A percentile compares a stretch with the other conserved stretches of the same genome.
These are phyloP conservation scores for Buddleja alternifolia DNA, from an alignment of 257 asterid genomes.

Conservation along the genomic window DNA sequence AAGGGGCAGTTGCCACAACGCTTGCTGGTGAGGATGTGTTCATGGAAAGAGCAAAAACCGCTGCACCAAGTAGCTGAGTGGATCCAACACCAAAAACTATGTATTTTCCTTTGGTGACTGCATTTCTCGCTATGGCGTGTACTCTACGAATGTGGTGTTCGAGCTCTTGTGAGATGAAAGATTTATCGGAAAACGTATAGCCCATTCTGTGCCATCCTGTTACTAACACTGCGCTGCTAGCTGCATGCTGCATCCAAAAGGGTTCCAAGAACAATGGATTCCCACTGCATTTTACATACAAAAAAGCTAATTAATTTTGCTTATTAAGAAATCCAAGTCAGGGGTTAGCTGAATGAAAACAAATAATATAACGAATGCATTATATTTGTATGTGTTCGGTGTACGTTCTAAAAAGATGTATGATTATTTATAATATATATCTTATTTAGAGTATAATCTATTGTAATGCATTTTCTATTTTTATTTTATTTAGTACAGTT, in stretches of 20 bases:
- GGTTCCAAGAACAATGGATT: constrained; percentile 61
- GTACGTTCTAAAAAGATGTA: too few species aligned
- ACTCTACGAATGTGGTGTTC: constrained; percentile 42
- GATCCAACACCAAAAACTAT: constrained; percentile 76
- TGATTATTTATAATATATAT: too few species aligned
- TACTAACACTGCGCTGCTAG: constrained; percentile 53
- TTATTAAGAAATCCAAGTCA: too few species aligned
- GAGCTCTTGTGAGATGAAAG: constrained; percentile 48
- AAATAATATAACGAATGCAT: too few species aligned
- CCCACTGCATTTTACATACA: constrained; percentile 42
- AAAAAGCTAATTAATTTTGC: not conserved
- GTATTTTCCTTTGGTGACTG: constrained; percentile 51
- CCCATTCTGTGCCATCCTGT: constrained; percentile 93
- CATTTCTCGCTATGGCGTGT: constrained; percentile 54
- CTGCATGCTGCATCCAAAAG: constrained; percentile 53
- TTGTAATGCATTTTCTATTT: too few species aligned
- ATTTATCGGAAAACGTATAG: constrained; percentile 32
- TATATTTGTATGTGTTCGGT: too few species aligned
- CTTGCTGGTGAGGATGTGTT: constrained; percentile 53
- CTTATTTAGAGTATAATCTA: too few species aligned
- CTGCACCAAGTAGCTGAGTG: constrained; percentile 70
- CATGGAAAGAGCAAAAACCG: constrained; percentile 67
- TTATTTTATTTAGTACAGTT: too few species aligned
- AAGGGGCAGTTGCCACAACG: constrained; percentile 61
- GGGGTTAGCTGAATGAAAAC: too few species aligned